A percentile compares a stretch with the other conserved stretches of the same genome.
Conservation (phyloP, 1,139 yeast genomes). For the Sugiyamaella sp. region DNA sequence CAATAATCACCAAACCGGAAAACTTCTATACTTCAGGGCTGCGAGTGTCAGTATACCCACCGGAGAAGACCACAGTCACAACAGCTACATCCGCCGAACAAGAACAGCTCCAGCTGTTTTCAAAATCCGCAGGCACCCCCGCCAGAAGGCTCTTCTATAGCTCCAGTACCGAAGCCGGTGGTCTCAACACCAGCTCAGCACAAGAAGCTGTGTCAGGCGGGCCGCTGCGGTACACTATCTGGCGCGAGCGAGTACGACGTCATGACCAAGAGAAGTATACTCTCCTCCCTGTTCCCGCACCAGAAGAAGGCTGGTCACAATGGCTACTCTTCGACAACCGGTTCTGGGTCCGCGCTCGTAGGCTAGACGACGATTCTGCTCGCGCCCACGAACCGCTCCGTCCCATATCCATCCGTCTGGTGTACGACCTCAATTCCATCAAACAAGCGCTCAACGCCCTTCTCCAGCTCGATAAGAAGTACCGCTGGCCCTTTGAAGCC, state of each 20-base stretch:
- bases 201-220: too few relatives aligned
- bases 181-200: too few relatives aligned
- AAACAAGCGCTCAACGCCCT: constrained; percentile 9
- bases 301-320: constrained; percentile 25
- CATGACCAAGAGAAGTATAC: not conserved
- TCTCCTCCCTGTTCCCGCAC: not conserved
- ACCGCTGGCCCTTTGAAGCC: constrained; percentile 17
- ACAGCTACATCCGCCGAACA: not conserved
- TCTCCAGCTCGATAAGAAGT: constrained; percentile 7
- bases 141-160: too few relatives aligned
- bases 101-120: not conserved
- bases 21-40: constrained; percentile 20
- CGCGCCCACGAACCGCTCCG: not conserved
- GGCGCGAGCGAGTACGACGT: constrained; percentile 16
- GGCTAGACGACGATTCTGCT: not conserved
- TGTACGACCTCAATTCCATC: constrained; percentile 9
- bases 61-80: not conserved
- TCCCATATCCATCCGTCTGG: constrained; percentile 14
- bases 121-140: not conserved
- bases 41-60: constrained; percentile 7
- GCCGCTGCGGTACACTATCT: constrained; percentile 8
- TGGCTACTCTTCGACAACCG: constrained; percentile 39
- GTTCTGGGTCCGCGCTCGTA: constrained; percentile 35
- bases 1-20: not conserved
- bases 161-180: too few relatives aligned